A percentile compares a stretch with the other conserved stretches of the same genome.
These are phyloP conservation scores for Pachysandra terminalis DNA, from an alignment of 164 flowering plant genomes.

Conservation along the genomic window DNA sequence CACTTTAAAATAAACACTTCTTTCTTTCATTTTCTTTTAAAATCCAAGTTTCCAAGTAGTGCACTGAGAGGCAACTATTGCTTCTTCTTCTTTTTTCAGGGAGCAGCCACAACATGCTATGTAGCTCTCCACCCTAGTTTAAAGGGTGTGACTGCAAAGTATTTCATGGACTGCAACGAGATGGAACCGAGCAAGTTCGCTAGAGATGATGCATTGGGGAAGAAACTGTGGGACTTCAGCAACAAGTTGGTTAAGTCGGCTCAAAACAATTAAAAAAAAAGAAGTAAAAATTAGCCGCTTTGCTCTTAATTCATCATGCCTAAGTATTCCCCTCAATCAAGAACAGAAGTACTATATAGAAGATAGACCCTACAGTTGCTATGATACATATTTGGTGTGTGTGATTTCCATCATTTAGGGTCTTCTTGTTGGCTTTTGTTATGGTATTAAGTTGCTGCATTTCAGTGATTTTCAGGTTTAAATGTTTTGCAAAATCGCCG, in stretches of 20 bases:
- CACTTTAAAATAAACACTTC: too few relatives aligned
- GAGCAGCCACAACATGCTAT: slow-evolving; percentile 93
- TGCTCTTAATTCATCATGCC: not conserved
- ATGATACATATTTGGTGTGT: too few relatives aligned
- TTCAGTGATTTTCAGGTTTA: too few relatives aligned
- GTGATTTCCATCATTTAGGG: not conserved
- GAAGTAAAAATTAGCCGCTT: not conserved
- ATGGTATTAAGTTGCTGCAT: too few relatives aligned
- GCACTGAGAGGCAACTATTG: too few relatives aligned
- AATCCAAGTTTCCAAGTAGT: too few relatives aligned
- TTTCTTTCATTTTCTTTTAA: too few relatives aligned
- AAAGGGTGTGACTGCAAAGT: slow-evolving; percentile 76
- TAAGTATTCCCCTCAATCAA: not conserved
- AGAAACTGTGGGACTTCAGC: slow-evolving; percentile 92
- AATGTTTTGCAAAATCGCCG: too few relatives aligned
- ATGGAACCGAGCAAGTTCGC: slow-evolving; percentile 47
- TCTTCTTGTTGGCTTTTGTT: not conserved
- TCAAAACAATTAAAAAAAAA: slow-evolving; percentile 15
- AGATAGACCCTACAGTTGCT: too few relatives aligned
- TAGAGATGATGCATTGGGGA: slow-evolving; percentile 44
- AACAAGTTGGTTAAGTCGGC: slow-evolving; percentile 46
- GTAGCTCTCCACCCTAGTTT: slow-evolving; percentile 78
- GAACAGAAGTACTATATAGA: not conserved
- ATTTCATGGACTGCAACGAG: slow-evolving; percentile 84
- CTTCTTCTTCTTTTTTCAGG: slow-evolving; percentile 55